Percentiles rank a stretch among this genome's conserved stretches.
These are phyloP conservation scores for Darksidea phi DNA, from an alignment of 495 filamentous ascomycete species.

Conservation along the genomic window DNA sequence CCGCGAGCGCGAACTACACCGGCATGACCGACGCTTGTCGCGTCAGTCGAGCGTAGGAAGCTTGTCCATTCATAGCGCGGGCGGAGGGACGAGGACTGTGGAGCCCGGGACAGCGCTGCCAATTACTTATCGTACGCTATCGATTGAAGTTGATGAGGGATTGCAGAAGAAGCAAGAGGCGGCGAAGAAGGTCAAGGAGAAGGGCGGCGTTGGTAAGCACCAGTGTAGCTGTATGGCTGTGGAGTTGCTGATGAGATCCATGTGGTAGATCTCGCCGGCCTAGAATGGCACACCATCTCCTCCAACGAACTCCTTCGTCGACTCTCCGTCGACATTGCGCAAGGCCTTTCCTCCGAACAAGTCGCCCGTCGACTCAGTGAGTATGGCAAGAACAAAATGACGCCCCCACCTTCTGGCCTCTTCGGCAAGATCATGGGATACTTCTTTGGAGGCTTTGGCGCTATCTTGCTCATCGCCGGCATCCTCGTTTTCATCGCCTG, in stretches of 20 bases:
- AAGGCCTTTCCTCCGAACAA: slow-evolving; percentile 55
- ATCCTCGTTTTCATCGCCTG: slow-evolving; percentile 67
- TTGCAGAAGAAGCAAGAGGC: slow-evolving; percentile 16
- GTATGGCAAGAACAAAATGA: slow-evolving; percentile 62
- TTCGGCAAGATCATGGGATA: slow-evolving; percentile 61
- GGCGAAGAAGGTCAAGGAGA: slow-evolving; percentile 21
- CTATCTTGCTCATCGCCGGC: slow-evolving; percentile 59
- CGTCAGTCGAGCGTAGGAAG: slow-evolving; percentile 10
- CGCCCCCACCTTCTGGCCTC: slow-evolving; percentile 57
- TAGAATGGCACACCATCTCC: slow-evolving; percentile 59
- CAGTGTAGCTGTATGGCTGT: neutral
- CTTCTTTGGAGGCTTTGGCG: slow-evolving; percentile 70
- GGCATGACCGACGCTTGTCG: slow-evolving; percentile 3
- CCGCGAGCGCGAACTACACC: neutral
- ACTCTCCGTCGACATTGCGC: slow-evolving; percentile 49
- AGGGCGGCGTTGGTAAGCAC: slow-evolving; percentile 18
- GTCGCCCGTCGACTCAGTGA: slow-evolving; percentile 50
- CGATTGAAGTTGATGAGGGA: slow-evolving; percentile 24
- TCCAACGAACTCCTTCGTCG: slow-evolving; percentile 55
- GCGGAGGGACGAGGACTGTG: slow-evolving; percentile 4
- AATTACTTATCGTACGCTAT: slow-evolving; percentile 33
- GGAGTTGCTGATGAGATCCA: neutral
- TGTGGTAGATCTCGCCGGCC: slow-evolving; percentile 38
- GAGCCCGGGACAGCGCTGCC: slow-evolving; percentile 24
- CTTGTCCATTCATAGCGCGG: slow-evolving; percentile 19